A percentile compares a stretch with the other conserved stretches of the same genome.
These are phyloP conservation scores for Coniosporium tulheliwenetii DNA, from an alignment of 2,329 filamentous ascomycete genomes.

Conservation along the genomic window DNA sequence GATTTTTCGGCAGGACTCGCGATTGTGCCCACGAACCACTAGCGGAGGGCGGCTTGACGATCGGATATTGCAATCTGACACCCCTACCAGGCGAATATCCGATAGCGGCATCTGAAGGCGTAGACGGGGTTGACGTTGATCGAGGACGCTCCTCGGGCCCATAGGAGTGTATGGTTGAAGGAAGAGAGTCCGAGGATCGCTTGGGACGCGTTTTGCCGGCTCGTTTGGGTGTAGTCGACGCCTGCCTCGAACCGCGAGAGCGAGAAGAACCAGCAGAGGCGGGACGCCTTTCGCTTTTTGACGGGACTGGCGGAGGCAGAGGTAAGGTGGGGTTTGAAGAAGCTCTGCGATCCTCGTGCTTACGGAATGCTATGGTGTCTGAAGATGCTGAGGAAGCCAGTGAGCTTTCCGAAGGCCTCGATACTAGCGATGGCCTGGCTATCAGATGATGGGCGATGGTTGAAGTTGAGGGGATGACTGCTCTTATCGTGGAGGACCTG, in stretches of 20 bases:
- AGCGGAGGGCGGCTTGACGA: slow-evolving; percentile 18
- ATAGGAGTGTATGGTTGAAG: neutral
- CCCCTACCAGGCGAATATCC: slow-evolving; percentile 18
- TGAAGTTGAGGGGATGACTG: slow-evolving; percentile 12
- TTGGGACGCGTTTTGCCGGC: slow-evolving; percentile 5
- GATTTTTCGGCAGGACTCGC: slow-evolving; percentile 15
- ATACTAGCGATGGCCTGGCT: slow-evolving; percentile 1
- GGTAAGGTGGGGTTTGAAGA: slow-evolving; percentile 10
- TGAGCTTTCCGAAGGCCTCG: slow-evolving; percentile 3
- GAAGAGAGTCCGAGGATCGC: neutral
- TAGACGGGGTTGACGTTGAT: neutral
- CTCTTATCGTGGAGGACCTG: slow-evolving; percentile 6
- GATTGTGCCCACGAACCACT: slow-evolving; percentile 14
- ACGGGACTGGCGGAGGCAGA: slow-evolving; percentile 4
- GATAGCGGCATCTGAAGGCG: slow-evolving; percentile 3
- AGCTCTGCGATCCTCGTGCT: slow-evolving; percentile 12
- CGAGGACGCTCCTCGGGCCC: neutral
- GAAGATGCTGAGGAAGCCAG: slow-evolving; percentile 8
- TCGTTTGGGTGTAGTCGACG: slow-evolving; percentile 3
- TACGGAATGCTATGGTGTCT: slow-evolving; percentile 8
- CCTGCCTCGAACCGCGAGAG: neutral
- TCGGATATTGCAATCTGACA: slow-evolving; percentile 17
- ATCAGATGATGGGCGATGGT: neutral
- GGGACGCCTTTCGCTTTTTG: neutral
- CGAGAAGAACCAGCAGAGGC: too few species aligned